Conservation (phyloP, 768 basidiomycete genomes). For the Leccinum longicurvipes region DNA sequence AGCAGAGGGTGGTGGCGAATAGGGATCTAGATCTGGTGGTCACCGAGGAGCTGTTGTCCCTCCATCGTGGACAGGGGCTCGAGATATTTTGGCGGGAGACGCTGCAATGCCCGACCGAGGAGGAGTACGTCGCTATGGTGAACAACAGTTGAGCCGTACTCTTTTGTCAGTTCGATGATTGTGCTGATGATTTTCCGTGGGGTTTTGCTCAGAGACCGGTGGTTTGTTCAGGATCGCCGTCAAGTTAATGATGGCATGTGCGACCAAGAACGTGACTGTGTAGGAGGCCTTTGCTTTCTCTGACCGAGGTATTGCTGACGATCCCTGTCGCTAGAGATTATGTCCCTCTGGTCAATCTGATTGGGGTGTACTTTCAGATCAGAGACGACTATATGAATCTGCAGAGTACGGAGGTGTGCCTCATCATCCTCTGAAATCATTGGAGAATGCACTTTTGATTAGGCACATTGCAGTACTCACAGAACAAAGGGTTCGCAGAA, state of each 20-base stretch:
- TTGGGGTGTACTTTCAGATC: constrained; percentile 92
- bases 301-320: background rate
- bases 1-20: too few species aligned
- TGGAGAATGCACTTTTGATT: too few species aligned
- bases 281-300: constrained; percentile 30
- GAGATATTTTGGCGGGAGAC: constrained; percentile 94
- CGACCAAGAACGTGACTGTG: constrained; percentile 77
- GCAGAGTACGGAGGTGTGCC: constrained; percentile 73
- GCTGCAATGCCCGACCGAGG: too few species aligned
- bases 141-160: constrained; percentile 85
- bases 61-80: constrained; percentile 90
- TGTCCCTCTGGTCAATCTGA: constrained; percentile 87
- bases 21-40: too few species aligned
- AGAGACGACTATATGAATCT: constrained; percentile 96
- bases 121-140: constrained; percentile 90
- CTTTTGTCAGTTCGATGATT: too few species aligned
- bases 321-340: constrained; percentile 60
- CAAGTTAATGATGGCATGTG: too few species aligned
- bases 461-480: constrained; percentile 48
- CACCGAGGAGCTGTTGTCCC: too few species aligned
- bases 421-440: too few species aligned
- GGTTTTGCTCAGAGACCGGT: constrained; percentile 86
- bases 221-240: constrained; percentile 87
- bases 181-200: constrained; percentile 47
- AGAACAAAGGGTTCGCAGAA: constrained; percentile 69